A percentile compares a stretch with the other conserved stretches of the same genome.
Evolutionary conservation across 2,329 filamentous ascomycete genomes (phyloP).

Genomic region (Colletotrichum endophyticum): DNA sequence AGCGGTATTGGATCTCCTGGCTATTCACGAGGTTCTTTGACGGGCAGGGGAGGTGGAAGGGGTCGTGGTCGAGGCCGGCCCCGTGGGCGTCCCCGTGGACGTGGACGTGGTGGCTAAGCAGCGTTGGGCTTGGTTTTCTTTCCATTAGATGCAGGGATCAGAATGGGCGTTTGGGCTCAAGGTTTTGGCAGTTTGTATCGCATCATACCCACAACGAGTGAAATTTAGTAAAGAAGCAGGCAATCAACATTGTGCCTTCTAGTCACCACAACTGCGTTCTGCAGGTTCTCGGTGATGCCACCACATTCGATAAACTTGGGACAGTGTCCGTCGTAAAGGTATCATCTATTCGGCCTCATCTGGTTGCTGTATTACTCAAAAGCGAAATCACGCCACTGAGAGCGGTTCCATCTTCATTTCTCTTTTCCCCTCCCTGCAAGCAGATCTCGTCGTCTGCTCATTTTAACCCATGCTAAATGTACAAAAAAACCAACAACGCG

Average conservation of each 20-base stretch:
- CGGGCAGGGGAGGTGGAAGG: background rate
- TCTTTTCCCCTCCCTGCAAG: background rate
- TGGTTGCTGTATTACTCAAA: slow-evolving; percentile 14
- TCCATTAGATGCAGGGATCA: background rate
- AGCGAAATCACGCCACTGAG: background rate
- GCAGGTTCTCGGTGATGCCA: background rate
- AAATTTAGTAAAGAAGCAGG: background rate
- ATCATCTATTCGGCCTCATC: background rate
- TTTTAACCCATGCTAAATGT: background rate
- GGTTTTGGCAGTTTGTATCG: background rate
- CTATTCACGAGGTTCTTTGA: background rate
- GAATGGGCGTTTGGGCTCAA: background rate
- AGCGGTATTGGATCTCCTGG: slow-evolving; percentile 2
- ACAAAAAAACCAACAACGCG: background rate
- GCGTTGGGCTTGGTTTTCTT: background rate
- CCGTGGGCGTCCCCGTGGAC: background rate
- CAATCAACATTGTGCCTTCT: background rate
- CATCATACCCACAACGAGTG: background rate
- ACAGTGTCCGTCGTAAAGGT: background rate
- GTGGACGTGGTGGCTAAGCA: background rate
- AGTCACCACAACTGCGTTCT: background rate
- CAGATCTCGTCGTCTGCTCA: background rate
- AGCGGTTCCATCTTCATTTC: background rate
- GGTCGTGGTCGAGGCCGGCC: slow-evolving; percentile 5
- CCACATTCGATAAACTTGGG: background rate